Evolutionary conservation across 768 basidiomycete genomes (phyloP), one percentile per base, ranked within the genome.

Genomic region (Collybia nuda): DNA sequence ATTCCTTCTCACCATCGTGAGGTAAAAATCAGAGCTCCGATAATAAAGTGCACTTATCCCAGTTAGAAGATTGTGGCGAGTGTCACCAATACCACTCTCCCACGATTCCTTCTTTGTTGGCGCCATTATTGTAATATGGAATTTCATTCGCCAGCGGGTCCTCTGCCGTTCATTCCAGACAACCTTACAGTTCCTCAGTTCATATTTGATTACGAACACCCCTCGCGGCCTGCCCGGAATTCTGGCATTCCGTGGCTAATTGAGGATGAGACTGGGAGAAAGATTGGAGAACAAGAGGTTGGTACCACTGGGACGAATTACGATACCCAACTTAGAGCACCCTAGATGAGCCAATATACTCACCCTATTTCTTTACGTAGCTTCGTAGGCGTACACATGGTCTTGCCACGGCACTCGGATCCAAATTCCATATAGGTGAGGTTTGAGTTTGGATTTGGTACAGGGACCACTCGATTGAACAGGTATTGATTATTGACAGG

Each of bases 121-220:
- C 15, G 21, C 24, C 54, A 51, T 53, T 11, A 32, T 32, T 32
- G 32, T 3, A 11, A 32, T 32, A 54, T 65, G 67, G 70, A 73
- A 37, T 61, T 72, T 38, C 56, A 54, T 42, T 59, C 69, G 12
- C 55, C 56, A 9, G 58, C 56, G 14, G 65, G 48, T 37, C 59
- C 62, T 21, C 62, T 75, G 5, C 74, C 78, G 26, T 56, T 48
- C 47, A 72, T 81, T 47, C 80, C 80, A 7, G 79, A 81, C 60
- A 65, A 79, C 56, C 56, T 81, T 35, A 78, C 78, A 2, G 60
- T 81, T 35, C 73, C 77, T 4, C 80, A 83, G 59, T 82, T 82
- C 60, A 67, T 79, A 24, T 76, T 83, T 45, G 77, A 80, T 55
- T 60, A 54, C 28, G 54, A 62, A 24, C 78, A 81, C 52, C 62